These are phyloP conservation scores for Daedalea quercina DNA, from an alignment of 768 basidiomycete genomes.

Conservation along the genomic window DNA sequence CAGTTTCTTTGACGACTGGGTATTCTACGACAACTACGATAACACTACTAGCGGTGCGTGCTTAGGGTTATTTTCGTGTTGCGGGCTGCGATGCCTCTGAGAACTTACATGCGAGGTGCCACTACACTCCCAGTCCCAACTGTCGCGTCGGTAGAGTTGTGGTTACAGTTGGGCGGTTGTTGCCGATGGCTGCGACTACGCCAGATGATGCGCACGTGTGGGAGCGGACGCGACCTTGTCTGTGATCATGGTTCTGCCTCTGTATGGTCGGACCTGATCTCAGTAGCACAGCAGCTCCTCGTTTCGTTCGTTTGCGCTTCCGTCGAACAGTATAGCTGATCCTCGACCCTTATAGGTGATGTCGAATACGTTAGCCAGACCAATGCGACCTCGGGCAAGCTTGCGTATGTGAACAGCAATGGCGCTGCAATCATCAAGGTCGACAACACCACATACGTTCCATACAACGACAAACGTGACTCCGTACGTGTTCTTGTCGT, in stretches of 20 bases:
- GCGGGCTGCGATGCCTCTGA: neutral
- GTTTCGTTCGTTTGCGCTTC: no score
- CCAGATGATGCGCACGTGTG: no score
- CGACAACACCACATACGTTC: slow-evolving; percentile 58
- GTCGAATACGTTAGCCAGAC: slow-evolving; percentile 47
- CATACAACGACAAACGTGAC: slow-evolving; percentile 48
- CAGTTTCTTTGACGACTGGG: slow-evolving; percentile 39
- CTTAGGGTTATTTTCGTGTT: no score
- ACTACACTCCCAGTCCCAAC: no score
- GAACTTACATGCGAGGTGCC: no score
- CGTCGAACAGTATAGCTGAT: neutral
- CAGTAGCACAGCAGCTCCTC: no score
- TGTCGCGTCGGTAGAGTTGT: no score
- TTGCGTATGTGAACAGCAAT: slow-evolving; percentile 54
- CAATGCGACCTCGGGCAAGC: slow-evolving; percentile 36
- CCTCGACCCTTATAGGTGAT: slow-evolving; percentile 50
- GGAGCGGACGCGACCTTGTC: no score
- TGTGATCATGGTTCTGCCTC: no score
- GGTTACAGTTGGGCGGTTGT: no score
- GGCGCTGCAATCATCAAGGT: slow-evolving; percentile 69
- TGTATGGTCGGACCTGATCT: no score
- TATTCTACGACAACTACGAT: slow-evolving; percentile 33
- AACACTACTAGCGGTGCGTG: slow-evolving; percentile 28
- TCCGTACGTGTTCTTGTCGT: slow-evolving; percentile 34
- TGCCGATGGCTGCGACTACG: no score